Evolutionary conservation across 495 filamentous ascomycete genomes (phyloP).

Genomic region (Penicillium cosmopolitanum): DNA sequence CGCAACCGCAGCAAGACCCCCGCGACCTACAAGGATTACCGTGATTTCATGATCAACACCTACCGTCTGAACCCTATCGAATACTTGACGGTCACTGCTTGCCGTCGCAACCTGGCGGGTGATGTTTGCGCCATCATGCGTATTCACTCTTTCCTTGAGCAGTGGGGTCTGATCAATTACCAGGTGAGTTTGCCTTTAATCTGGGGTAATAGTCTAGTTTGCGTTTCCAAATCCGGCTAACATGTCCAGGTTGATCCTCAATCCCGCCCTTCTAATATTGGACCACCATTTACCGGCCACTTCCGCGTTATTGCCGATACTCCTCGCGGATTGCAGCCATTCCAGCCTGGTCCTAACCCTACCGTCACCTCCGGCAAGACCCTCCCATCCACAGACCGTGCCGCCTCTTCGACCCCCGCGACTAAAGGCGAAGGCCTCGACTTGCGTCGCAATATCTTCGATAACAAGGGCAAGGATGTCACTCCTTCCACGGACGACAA

Average conservation of each 20-base stretch:
- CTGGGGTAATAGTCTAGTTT: neutral
- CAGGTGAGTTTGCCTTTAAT: conserved; percentile 60
- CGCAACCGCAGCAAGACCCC: conserved; percentile 97
- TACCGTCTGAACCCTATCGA: conserved; percentile 94
- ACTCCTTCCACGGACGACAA: conserved; percentile 61
- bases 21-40: conserved; percentile 97
- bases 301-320: conserved; percentile 95
- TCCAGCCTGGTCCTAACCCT: conserved; percentile 84
- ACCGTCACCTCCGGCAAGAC: conserved; percentile 73
- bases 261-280: conserved; percentile 90
- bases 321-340: conserved; percentile 89
- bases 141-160: conserved; percentile 97
- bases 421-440: conserved; percentile 86
- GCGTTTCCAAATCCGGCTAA: conserved; percentile 3
- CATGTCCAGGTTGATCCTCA: conserved; percentile 84
- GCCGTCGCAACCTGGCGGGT: conserved; percentile 90
- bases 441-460: conserved; percentile 93
- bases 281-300: conserved; percentile 95
- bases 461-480: conserved; percentile 84
- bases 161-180: conserved; percentile 99
- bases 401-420: conserved; percentile 66
- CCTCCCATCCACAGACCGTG: conserved; percentile 72
- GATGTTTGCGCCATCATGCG: conserved; percentile 99
- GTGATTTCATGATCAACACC: conserved; percentile 99
- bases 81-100: conserved; percentile 98